These are phyloP conservation scores for Gossypium schwendimanii DNA, from an alignment of 441 rosid species.

Conservation along the genomic window DNA sequence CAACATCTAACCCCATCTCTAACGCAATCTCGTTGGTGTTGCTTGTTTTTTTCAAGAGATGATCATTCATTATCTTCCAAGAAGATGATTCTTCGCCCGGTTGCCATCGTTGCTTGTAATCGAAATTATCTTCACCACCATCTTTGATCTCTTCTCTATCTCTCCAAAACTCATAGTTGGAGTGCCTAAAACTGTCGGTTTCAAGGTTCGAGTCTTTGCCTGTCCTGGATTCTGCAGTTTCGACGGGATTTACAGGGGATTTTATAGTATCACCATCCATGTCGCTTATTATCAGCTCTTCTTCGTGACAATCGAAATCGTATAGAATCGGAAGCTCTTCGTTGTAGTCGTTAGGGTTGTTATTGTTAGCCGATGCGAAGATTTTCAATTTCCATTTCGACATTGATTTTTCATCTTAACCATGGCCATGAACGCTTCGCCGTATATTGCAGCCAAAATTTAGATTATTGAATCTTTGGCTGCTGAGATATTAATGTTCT, in stretches of 20 bases:
- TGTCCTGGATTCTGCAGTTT: neutral
- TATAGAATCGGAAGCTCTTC: slow-evolving; percentile 36
- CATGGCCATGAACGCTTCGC: neutral
- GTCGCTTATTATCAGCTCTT: neutral
- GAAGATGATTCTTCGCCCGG: slow-evolving; percentile 25
- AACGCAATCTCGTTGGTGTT: slow-evolving; percentile 46
- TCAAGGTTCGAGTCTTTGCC: slow-evolving; percentile 5
- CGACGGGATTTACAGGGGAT: neutral
- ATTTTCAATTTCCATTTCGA: slow-evolving; percentile 22
- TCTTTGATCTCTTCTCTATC: slow-evolving; percentile 14
- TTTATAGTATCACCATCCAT: slow-evolving; percentile 5
- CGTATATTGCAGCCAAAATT: neutral
- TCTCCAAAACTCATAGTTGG: slow-evolving; percentile 31
- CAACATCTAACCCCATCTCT: slow-evolving; percentile 54
- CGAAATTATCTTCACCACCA: slow-evolving; percentile 22
- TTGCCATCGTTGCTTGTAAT: slow-evolving; percentile 14
- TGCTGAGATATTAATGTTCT: neutral
- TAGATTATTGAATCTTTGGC: neutral
- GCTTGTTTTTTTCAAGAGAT: slow-evolving; percentile 25
- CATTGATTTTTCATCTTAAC: neutral
- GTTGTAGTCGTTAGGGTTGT: slow-evolving; percentile 1
- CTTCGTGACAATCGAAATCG: slow-evolving; percentile 19
- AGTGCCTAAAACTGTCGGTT: slow-evolving; percentile 14
- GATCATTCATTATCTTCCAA: slow-evolving; percentile 22
- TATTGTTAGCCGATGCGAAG: slow-evolving; percentile 27